These are phyloP conservation scores for Colletotrichum echinochloae DNA, from an alignment of 2,329 filamentous ascomycete genomes.

Conservation along the genomic window DNA sequence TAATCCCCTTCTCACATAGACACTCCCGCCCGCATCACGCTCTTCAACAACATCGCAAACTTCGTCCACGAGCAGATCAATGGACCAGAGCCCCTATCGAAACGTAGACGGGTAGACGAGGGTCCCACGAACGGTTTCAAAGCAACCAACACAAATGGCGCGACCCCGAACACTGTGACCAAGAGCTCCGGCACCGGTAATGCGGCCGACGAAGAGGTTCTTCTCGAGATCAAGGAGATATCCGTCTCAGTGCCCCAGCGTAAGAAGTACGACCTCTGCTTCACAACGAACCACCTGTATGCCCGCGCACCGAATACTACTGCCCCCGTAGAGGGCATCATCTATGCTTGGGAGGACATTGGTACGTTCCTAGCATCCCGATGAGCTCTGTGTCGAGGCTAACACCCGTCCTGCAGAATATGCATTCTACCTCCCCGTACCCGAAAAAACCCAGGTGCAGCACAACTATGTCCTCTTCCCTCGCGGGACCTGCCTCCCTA, in stretches of 20 bases:
- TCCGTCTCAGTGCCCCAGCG: slow-evolving; percentile 75
- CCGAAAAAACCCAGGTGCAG: slow-evolving; percentile 74
- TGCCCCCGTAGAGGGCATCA: slow-evolving; percentile 64
- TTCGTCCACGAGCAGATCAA: slow-evolving; percentile 62
- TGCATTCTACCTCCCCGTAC: slow-evolving; percentile 72
- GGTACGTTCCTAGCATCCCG: slow-evolving; percentile 54
- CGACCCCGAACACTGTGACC: slow-evolving; percentile 39
- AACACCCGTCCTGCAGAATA: slow-evolving; percentile 59
- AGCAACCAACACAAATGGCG: slow-evolving; percentile 43
- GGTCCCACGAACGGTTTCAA: slow-evolving; percentile 47
- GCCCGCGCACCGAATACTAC: slow-evolving; percentile 65
- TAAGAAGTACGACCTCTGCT: slow-evolving; percentile 75
- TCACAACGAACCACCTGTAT: slow-evolving; percentile 70
- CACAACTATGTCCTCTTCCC: slow-evolving; percentile 76
- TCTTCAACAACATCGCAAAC: slow-evolving; percentile 68
- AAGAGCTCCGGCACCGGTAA: slow-evolving; percentile 48
- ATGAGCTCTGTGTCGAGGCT: neutral
- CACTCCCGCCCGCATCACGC: slow-evolving; percentile 59
- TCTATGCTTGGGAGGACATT: slow-evolving; percentile 72
- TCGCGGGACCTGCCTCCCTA: slow-evolving; percentile 63
- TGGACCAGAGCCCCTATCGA: slow-evolving; percentile 60
- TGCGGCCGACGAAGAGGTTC: slow-evolving; percentile 62
- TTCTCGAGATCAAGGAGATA: slow-evolving; percentile 74
- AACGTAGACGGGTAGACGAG: slow-evolving; percentile 65
- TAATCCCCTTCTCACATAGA: slow-evolving; percentile 53